Evolutionary conservation across 23 red algal genomes (phyloP), one percentile per base, ranked within the genome.

Genomic region (Cyanidium caldarium): DNA sequence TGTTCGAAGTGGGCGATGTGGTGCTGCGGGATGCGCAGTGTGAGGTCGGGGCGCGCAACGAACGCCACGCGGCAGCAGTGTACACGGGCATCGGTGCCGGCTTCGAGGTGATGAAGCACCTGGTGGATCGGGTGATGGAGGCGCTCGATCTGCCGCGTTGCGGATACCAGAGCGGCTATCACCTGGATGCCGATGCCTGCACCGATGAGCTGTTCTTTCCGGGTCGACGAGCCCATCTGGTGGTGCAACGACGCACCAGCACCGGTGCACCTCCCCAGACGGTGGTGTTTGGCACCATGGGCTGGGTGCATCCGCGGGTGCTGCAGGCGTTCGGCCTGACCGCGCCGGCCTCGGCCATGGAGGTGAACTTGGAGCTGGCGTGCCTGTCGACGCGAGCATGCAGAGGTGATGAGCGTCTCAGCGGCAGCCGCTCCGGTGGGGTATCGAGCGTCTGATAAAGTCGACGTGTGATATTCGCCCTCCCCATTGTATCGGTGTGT

Each of bases 251-350:
- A 14, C n/a, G n/a, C n/a, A n/a, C n/a, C n/a, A n/a, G n/a, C n/a
- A n/a, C n/a, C n/a, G n/a, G n/a, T n/a, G n/a, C n/a, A n/a, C n/a
- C n/a, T n/a, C 51, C 10, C 13, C 7, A 61, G 3, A 19, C 36
- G 2, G 58, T 39, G 15, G 33, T 41, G 17, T 66, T 87, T 37
- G 92, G 92, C 13, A 34, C 46, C 19, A n/a, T 88, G 46, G 92
- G 92, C 19, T 98, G 92, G 92, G 41, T 98, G 1, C 92, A 98
- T 69, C 92, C 92, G 16, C 78, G 81, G 44, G 92, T 98, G 21
- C 82, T 98, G 58, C 37, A 69, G n/a, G 81, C 84, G 51, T 98
- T 98, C 46, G 76, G 72, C 17, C 40, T 98, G 20, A 68, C 45
- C 38, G 81, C 83, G 42, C 92, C 92, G 26, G 80, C 70, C 36